Base-by-base conservation (phyloP, 2,329 filamentous ascomycete genomes). In the Venturiaceae sp. region DNA sequence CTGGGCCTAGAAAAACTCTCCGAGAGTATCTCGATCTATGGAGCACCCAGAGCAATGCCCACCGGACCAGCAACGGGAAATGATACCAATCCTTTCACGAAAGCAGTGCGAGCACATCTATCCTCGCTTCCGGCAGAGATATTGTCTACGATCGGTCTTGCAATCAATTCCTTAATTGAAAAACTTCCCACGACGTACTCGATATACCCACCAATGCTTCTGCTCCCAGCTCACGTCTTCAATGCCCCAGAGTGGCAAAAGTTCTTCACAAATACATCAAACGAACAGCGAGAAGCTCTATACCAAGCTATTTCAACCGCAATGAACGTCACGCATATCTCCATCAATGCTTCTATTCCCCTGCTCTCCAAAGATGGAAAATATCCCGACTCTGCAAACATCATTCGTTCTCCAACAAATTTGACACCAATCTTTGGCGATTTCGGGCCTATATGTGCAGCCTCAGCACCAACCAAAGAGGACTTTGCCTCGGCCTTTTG, bases 401-500 rank as follows among this genome's bases (percentile, higher is more conserved):
- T 87, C 14, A 78, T 95, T 59, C 83, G 92, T 47, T 85, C 84
- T 53, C 92, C 92, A 0, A 81, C 78, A 44, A 81, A 85, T 19
- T 77, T 96, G 32, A 78, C 80, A 2, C 85, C 86, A 21, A 74
- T 96, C 0, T 75, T 85, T 67, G 91, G 91, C 23, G 77, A 86
- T 67, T 96, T 95, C 69, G 90, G 90, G 0, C 78, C 82, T 0
- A 36, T 60, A 5, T n/a, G 57, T 30, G 16, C 60, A 57, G 46
- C 58, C 8, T 57, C 67, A 65, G 5, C 58, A 64, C 6, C 73
- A 72, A 1, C 62, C 66, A 1, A 11, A 39, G 1, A 66, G 1
- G 86, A 92, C 66, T 87, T 95, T 60, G 69, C 76, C 0, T 60
- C 69, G 1, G 86, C 90, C 0, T 83, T 95, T 62, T 97, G 92